Evolutionary conservation across 2,329 filamentous ascomycete genomes (phyloP).

Genomic region (Myriosclerotinia duriaeana): DNA sequence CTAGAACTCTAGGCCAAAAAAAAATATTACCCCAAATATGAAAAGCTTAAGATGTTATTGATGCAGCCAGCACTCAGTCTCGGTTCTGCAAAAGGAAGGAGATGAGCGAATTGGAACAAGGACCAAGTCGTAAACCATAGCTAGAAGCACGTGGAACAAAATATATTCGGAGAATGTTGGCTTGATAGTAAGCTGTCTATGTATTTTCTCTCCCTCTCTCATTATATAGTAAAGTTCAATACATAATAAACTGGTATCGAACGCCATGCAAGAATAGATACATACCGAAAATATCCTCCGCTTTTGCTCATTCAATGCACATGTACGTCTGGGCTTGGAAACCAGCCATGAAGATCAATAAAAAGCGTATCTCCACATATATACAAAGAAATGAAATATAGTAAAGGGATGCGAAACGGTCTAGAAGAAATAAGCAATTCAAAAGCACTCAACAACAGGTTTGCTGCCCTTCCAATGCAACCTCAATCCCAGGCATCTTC

Average conservation of each 20-base stretch:
- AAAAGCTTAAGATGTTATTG: too few relatives aligned
- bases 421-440: background rate
- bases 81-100: too few relatives aligned
- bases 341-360: background rate
- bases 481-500: rapidly evolving
- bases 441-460: background rate
- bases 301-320: background rate
- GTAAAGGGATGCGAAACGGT: background rate
- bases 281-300: background rate
- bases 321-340: background rate
- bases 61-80: too few relatives aligned
- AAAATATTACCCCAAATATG: too few relatives aligned
- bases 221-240: background rate
- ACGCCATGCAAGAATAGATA: background rate
- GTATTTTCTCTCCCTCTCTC: background rate
- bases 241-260: background rate
- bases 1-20: too few relatives aligned
- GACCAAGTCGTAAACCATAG: too few relatives aligned
- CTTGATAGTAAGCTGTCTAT: background rate
- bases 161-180: background rate
- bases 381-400: background rate
- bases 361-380: background rate
- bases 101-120: too few relatives aligned
- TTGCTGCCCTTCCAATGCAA: background rate
- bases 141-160: too few relatives aligned